A percentile compares a stretch with the other conserved stretches of the same genome.
Evolutionary conservation across 805 yeast species (phyloP).

Genomic region (Ogataea allantospora): DNA sequence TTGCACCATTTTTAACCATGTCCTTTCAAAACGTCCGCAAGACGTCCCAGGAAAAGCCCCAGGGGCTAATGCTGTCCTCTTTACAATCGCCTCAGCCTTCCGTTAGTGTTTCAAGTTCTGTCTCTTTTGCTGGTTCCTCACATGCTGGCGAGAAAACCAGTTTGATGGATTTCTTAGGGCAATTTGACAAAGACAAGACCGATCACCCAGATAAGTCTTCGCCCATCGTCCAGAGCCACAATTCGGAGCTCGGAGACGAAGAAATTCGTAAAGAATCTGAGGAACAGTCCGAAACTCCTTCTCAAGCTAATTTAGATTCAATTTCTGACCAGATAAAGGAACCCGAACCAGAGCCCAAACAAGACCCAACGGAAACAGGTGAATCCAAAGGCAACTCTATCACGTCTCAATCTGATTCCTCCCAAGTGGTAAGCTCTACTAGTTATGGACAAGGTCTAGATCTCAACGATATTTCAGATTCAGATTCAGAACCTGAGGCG

Average conservation of each 20-base stretch:
- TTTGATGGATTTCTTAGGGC: slow-evolving; percentile 21
- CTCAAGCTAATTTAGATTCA: background rate
- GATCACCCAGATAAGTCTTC: slow-evolving; percentile 8
- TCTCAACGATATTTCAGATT: slow-evolving; percentile 19
- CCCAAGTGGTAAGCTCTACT: slow-evolving; percentile 23
- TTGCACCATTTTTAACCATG: slow-evolving; percentile 8
- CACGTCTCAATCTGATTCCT: background rate
- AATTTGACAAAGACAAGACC: slow-evolving; percentile 15
- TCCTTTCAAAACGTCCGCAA: slow-evolving; percentile 10
- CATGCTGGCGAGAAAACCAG: slow-evolving; percentile 10
- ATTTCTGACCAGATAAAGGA: background rate
- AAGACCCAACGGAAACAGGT: background rate
- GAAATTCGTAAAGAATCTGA: background rate
- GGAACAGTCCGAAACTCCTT: background rate
- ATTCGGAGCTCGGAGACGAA: slow-evolving; percentile 1
- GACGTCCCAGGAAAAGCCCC: slow-evolving; percentile 8
- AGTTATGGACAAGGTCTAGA: slow-evolving; percentile 23
- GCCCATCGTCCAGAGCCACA: background rate
- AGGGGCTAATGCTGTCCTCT: slow-evolving; percentile 23
- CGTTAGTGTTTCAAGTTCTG: slow-evolving; percentile 21
- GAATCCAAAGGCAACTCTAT: background rate
- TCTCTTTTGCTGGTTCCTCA: slow-evolving; percentile 14
- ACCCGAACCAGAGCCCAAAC: slow-evolving; percentile 3
- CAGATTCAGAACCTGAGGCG: slow-evolving; percentile 9
- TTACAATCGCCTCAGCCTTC: slow-evolving; percentile 25